Evolutionary conservation across 2,329 filamentous ascomycete species (phyloP).

Genomic region (Lachnellula hyalina): DNA sequence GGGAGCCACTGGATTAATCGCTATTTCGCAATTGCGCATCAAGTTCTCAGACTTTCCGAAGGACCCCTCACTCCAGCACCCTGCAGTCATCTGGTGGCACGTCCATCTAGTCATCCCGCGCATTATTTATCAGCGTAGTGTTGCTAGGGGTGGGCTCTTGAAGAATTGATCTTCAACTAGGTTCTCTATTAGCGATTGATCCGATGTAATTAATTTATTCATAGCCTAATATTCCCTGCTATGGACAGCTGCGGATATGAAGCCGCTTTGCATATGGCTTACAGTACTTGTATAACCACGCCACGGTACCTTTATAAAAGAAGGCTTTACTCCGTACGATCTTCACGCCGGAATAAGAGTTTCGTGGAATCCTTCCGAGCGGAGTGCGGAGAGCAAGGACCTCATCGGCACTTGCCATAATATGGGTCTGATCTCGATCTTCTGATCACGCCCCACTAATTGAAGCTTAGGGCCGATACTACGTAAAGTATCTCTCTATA

Average conservation of each 20-base stretch:
- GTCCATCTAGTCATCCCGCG: neutral
- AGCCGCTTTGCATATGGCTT: neutral
- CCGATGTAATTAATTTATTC: neutral
- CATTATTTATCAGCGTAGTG: neutral
- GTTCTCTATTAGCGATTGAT: neutral
- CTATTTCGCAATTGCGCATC: neutral
- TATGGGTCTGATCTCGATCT: neutral
- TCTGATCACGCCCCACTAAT: neutral
- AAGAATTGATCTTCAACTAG: neutral
- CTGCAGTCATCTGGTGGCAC: neutral
- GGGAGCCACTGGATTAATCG: neutral
- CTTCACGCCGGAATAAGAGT: neutral
- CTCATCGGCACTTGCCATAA: neutral
- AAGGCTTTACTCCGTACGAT: neutral
- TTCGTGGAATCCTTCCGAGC: neutral
- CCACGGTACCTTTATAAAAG: neutral
- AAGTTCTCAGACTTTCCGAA: neutral
- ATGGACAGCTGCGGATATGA: neutral
- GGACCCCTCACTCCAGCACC: neutral
- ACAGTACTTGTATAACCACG: neutral
- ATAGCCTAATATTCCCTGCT: neutral
- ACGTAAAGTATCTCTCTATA: neutral
- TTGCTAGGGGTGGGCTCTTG: no score
- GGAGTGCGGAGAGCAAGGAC: neutral
- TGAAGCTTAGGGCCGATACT: neutral